These are phyloP conservation scores for Claviceps digitariae DNA, from an alignment of 2,329 filamentous ascomycete species.

Conservation along the genomic window DNA sequence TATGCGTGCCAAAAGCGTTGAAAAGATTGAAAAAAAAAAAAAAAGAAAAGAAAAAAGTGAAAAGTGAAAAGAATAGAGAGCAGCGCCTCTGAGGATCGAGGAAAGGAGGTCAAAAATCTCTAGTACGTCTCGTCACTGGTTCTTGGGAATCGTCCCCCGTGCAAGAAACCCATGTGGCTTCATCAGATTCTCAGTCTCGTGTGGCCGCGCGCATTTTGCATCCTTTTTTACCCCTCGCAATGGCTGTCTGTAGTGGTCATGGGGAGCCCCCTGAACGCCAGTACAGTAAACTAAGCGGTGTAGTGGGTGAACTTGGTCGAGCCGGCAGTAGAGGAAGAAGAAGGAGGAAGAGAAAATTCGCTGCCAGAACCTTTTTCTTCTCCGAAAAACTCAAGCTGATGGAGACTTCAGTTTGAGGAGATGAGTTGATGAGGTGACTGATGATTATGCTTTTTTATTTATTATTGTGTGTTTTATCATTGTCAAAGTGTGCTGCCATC, in stretches of 20 bases:
- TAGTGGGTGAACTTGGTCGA: neutral
- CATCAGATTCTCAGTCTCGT: neutral
- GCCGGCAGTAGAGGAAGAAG: neutral
- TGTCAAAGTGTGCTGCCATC: slow-evolving; percentile 4
- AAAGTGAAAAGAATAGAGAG: neutral
- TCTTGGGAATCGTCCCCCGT: neutral
- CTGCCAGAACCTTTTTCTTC: too few species aligned
- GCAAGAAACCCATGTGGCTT: neutral
- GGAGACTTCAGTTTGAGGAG: neutral
- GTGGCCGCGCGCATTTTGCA: neutral
- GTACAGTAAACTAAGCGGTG: neutral
- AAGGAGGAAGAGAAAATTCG: neutral
- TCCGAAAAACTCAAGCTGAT: neutral
- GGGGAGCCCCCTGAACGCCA: too few species aligned
- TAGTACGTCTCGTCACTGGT: neutral
- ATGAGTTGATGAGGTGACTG: neutral
- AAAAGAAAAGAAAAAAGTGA: too few species aligned
- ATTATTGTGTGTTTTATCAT: neutral
- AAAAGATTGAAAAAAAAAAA: too few species aligned
- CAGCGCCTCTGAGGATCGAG: neutral
- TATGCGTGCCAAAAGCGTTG: neutral
- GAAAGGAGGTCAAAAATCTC: neutral
- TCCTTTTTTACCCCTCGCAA: neutral
- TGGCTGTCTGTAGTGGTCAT: too few species aligned
- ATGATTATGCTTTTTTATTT: neutral